Evolutionary conservation across 768 basidiomycete genomes (phyloP).

Genomic region (Lactarius sp.): DNA sequence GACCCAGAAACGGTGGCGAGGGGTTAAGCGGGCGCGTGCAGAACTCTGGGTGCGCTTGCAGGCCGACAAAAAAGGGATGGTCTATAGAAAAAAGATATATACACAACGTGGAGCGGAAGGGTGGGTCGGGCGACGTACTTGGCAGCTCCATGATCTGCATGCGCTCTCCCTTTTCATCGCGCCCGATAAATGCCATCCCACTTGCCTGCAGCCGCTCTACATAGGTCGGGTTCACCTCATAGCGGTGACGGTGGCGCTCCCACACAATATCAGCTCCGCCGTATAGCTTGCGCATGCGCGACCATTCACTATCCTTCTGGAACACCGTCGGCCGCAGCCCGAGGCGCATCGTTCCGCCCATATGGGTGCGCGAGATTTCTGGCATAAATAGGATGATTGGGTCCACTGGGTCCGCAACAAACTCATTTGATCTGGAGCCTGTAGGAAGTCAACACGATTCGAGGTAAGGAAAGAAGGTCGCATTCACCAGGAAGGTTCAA

Average conservation of each 20-base stretch:
- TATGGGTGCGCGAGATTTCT: slow-evolving; percentile 94
- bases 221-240: slow-evolving; percentile 91
- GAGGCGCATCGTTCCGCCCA: slow-evolving; percentile 99
- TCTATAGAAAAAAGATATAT: slow-evolving; percentile 40
- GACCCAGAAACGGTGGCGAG: slow-evolving; percentile 94
- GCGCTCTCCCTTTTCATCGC: slow-evolving; percentile 92
- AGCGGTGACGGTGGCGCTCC: slow-evolving; percentile 95
- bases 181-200: slow-evolving; percentile 78
- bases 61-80: slow-evolving; percentile 89
- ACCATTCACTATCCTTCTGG: slow-evolving; percentile 67
- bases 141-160: slow-evolving; percentile 94
- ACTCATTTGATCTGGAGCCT: slow-evolving; percentile 88
- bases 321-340: slow-evolving; percentile 96
- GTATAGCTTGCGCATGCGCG: slow-evolving; percentile 72
- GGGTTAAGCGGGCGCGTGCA: slow-evolving; percentile 98
- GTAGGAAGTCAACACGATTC: slow-evolving; percentile 20
- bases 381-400: slow-evolving; percentile 97
- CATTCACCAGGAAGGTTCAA: slow-evolving; percentile 59
- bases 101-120: neutral
- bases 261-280: slow-evolving; percentile 78
- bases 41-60: slow-evolving; percentile 98
- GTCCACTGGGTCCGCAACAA: slow-evolving; percentile 53
- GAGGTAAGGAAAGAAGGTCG: neutral
- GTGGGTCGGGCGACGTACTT: slow-evolving; percentile 43
- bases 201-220: slow-evolving; percentile 65